phyloP scores from a whole-genome alignment of 176 grass and related monocot genomes.

The Sorghum bicolor region DNA sequence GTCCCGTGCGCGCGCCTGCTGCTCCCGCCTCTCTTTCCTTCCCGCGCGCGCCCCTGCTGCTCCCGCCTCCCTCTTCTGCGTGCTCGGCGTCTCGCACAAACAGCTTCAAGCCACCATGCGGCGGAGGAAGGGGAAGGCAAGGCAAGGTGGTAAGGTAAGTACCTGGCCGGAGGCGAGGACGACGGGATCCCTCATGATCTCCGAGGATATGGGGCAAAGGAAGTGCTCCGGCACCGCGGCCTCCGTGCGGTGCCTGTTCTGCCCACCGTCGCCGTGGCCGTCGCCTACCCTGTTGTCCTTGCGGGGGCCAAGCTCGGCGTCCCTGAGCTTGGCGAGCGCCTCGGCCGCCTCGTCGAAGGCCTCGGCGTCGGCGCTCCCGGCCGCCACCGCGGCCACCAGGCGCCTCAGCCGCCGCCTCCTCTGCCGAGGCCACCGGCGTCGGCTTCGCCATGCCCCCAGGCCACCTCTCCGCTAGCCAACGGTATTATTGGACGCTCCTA shows the following conservation, averaged over 20 bases:
- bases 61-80: too few species aligned
- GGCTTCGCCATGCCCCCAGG: conserved; percentile 16
- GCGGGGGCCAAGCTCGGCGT: conserved; percentile 27
- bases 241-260: not conserved
- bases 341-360: conserved; percentile 52
- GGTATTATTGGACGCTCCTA: not conserved
- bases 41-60: too few species aligned
- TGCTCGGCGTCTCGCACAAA: too few species aligned
- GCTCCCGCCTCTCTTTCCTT: too few species aligned
- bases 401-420: conserved; percentile 34
- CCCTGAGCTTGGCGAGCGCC: conserved; percentile 48
- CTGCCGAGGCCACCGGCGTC: conserved; percentile 25
- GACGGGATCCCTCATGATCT: conserved; percentile 84
- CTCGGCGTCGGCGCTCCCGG: conserved; percentile 28
- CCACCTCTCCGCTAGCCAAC: not conserved
- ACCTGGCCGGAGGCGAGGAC: conserved; percentile 77
- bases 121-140: too few species aligned
- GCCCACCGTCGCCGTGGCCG: not conserved
- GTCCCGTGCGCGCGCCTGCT: too few species aligned
- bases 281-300: conserved; percentile 9
- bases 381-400: conserved; percentile 42
- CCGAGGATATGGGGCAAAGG: conserved; percentile 74
- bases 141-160: not conserved
- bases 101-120: too few species aligned
- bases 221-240: conserved; percentile 47